Evolutionary conservation across 345 rosid species (phyloP).

Genomic region (Eucalyptus sp.): DNA sequence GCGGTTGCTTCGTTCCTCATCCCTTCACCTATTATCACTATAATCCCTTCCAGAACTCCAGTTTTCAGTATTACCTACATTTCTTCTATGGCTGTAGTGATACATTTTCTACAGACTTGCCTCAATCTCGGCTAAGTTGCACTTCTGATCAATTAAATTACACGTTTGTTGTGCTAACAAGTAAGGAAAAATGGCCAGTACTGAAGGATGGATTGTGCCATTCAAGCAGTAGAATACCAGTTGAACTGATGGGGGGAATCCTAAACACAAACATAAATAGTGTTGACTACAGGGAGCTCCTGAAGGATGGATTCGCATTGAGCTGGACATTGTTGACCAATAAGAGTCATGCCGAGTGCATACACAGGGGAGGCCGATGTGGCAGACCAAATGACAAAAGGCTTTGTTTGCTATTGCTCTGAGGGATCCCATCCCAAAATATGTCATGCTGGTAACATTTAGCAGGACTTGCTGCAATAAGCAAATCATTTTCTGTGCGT

Average conservation of each 20-base stretch:
- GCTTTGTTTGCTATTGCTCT: slow-evolving; percentile 6
- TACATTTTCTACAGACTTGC: not conserved
- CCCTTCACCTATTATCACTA: not conserved
- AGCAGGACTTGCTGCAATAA: not conserved
- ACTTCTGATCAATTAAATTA: not conserved
- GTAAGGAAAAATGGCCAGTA: not conserved
- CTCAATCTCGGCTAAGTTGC: not conserved
- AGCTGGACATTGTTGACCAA: not conserved
- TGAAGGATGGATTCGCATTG: not conserved
- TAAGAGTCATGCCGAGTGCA: not conserved
- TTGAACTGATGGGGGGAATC: not conserved
- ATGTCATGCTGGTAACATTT: slow-evolving; percentile 8
- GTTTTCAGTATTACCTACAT: not conserved
- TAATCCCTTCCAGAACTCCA: not conserved
- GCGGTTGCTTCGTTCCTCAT: not conserved
- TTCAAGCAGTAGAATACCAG: not conserved
- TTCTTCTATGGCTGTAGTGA: not conserved
- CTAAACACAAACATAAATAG: not conserved
- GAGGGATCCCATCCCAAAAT: not conserved
- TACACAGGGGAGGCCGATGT: slow-evolving; percentile 6
- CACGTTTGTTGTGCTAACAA: not conserved
- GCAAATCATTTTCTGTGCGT: too few species aligned
- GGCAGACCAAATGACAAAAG: slow-evolving; percentile 1
- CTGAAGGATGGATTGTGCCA: not conserved
- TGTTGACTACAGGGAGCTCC: not conserved